Evolutionary conservation across 2,329 filamentous ascomycete species (phyloP), one percentile per base, ranked within the genome.

Genomic region (Cladosporium oxysporum): DNA sequence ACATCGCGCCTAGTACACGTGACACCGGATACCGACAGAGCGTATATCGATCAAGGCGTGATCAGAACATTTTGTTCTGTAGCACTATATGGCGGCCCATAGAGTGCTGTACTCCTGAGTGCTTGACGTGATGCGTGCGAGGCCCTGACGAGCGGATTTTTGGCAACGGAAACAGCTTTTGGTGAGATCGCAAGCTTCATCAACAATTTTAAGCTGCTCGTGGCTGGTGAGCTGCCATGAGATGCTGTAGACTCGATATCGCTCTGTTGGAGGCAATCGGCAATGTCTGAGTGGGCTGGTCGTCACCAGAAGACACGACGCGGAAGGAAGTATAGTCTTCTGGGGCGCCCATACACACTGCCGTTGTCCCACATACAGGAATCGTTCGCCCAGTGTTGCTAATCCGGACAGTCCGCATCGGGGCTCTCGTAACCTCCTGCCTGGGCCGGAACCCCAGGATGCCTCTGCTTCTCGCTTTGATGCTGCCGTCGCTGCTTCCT

Each of bases 401-500:
- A 49, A 75, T 74, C 2, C 70, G 68, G 5, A 75, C 70, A 5
- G 26, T 58, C 8, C 70, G 65, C 55, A 67, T 66, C 61, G 62
- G 55, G 66, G 18, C 68, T 62, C 44, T 71, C 66, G 23, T 65
- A 14, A 49, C 60, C 16, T 66, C 35, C 61, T 69, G 64, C 59
- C 64, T 68, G 53, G 70, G 69, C 6, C 70, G 60, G 44, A 74
- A 74, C 64, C 67, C 68, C 65, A 73, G 70, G 10, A 73, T 67
- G 29, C 71, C 67, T 26, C 60, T 69, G 55, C 65, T 68, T 60
- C 71, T 68, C 37, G 69, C 71, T 66, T 68, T 69, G 3, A 67
- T 60, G 57, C 74, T 75, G 7, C 73, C 71, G 57, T 76, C 74
- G 59, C 74, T 76, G 66, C 80, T 82, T n/a, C 79, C 80, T 58